Percentiles rank a stretch among this genome's conserved stretches.
phyloP scores from a whole-genome alignment of 164 flowering plant genomes.

The Vitis cinerea region DNA sequence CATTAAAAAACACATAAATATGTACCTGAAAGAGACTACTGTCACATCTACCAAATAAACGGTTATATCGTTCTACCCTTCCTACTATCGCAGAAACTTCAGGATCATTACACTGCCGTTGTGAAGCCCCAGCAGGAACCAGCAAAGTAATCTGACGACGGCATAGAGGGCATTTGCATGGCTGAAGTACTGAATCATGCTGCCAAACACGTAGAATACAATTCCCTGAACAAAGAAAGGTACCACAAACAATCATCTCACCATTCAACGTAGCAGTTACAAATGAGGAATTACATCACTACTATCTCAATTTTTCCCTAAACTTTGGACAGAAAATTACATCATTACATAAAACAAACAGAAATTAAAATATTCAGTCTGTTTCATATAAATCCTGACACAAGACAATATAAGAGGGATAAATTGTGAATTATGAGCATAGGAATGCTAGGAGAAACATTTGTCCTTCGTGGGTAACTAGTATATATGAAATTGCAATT shows the following conservation, averaged over 20 bases:
- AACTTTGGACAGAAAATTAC: background rate
- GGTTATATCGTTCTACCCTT: slow-evolving; percentile 66
- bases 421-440: too few species aligned
- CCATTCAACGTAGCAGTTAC: too few species aligned
- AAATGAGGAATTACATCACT: too few species aligned
- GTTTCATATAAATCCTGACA: too few species aligned
- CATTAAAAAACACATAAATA: background rate
- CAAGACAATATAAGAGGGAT: too few species aligned
- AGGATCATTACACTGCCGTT: slow-evolving; percentile 36
- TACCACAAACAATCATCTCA: too few species aligned
- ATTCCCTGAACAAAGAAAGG: slow-evolving; percentile 35
- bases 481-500: too few species aligned
- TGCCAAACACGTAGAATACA: slow-evolving; percentile 87
- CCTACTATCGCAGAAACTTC: slow-evolving; percentile 43
- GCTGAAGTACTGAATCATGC: slow-evolving; percentile 64
- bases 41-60: slow-evolving; percentile 53
- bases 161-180: slow-evolving; percentile 91
- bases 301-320: too few species aligned
- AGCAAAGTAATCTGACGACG: slow-evolving; percentile 76
- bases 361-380: too few species aligned
- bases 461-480: too few species aligned
- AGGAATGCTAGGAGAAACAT: too few species aligned
- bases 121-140: slow-evolving; percentile 61
- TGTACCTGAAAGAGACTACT: slow-evolving; percentile 63
- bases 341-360: background rate